Conservation (phyloP, 2,329 filamentous ascomycete species). For the Nothophoma quercina region DNA sequence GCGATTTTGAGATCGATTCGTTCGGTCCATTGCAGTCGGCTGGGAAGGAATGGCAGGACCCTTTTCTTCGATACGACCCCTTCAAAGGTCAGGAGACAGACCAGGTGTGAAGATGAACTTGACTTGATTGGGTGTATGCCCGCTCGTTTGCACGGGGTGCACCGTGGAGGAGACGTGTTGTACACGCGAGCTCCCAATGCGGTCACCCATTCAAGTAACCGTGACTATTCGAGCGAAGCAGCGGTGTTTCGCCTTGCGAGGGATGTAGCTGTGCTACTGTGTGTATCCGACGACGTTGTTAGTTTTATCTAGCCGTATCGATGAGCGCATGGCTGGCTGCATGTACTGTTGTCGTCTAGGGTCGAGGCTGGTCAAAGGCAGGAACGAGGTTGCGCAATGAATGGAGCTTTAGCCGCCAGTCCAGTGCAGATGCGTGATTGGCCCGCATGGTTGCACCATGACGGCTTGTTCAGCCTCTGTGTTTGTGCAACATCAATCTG, state of each 20-base stretch:
- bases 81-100: constrained; percentile 7
- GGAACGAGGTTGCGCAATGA: constrained; percentile 13
- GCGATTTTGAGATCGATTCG: not conserved
- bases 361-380: constrained; percentile 8
- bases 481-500: constrained; percentile 8
- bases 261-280: constrained; percentile 7
- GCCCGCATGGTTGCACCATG: not conserved
- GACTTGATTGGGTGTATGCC: constrained; percentile 1
- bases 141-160: not conserved
- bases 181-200: constrained; percentile 7
- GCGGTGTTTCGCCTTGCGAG: constrained; percentile 1
- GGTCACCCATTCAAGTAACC: constrained; percentile 1
- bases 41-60: constrained; percentile 16
- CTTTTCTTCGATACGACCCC: not conserved
- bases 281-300: constrained; percentile 8
- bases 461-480: constrained; percentile 17
- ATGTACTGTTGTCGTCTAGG: not conserved
- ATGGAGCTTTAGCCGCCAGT: constrained; percentile 13
- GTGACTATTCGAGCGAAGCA: constrained; percentile 7
- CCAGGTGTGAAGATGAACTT: not conserved
- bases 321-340: constrained; percentile 10
- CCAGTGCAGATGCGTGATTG: not conserved
- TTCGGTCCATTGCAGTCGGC: constrained; percentile 3
- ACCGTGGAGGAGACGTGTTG: constrained; percentile 12
- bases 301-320: constrained; percentile 11